Evolutionary conservation across 2,329 filamentous ascomycete genomes (phyloP).

Genomic region (Paraconiothyrium brasiliense): DNA sequence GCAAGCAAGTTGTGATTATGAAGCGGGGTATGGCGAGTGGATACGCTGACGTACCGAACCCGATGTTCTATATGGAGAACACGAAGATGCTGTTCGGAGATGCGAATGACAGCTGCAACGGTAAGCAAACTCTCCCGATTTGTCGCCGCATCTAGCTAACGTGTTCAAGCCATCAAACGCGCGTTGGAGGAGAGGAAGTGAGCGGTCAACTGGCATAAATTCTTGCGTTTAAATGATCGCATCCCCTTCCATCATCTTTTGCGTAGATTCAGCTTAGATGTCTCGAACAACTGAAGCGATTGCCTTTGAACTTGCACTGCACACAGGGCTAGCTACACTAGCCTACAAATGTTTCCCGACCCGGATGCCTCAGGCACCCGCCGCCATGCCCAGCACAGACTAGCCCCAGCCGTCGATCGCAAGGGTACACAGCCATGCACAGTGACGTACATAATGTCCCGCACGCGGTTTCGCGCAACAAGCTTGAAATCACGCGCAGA

Average conservation of each 20-base stretch:
- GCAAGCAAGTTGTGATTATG: conserved; percentile 92
- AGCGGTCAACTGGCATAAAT: not conserved
- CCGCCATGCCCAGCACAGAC: not conserved
- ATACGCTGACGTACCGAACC: conserved; percentile 90
- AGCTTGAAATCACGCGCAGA: conserved; percentile 16
- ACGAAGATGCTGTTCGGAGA: conserved; percentile 94
- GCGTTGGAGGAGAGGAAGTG: conserved; percentile 48
- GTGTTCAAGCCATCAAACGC: conserved; percentile 46
- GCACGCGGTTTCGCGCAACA: conserved; percentile 7
- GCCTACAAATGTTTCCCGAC: not conserved
- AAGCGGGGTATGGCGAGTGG: conserved; percentile 89
- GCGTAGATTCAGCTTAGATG: not conserved
- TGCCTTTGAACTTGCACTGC: not conserved
- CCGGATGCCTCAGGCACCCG: not conserved
- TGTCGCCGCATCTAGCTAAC: conserved; percentile 23
- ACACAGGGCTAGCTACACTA: not conserved
- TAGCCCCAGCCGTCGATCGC: not conserved
- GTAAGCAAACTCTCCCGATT: conserved; percentile 31
- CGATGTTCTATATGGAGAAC: conserved; percentile 91
- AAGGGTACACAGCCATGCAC: conserved; percentile 18
- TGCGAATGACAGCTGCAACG: conserved; percentile 84
- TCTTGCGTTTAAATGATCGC: not conserved
- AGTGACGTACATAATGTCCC: conserved; percentile 30
- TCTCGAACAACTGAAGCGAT: conserved; percentile 1
- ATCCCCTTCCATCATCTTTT: not conserved